phyloP scores from a whole-genome alignment of 2,329 filamentous ascomycete genomes.

The Epichloe festucae region DNA sequence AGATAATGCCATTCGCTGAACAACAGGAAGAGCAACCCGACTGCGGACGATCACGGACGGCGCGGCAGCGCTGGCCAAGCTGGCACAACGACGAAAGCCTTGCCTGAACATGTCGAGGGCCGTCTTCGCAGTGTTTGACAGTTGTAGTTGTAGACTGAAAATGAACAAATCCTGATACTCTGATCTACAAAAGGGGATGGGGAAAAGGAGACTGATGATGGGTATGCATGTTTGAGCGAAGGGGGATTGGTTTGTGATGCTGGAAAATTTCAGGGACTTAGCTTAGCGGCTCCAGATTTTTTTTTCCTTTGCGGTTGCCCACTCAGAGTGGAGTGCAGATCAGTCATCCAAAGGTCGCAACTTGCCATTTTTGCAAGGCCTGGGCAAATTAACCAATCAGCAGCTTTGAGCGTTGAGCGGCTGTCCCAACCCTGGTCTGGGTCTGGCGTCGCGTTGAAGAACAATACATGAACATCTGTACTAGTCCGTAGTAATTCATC shows the following conservation, averaged over 20 bases:
- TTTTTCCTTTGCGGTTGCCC: neutral
- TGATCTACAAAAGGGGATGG: neutral
- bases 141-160: neutral
- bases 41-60: constrained; percentile 18
- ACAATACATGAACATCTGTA: neutral
- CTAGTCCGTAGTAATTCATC: neutral
- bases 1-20: constrained; percentile 10
- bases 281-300: constrained; percentile 1
- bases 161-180: neutral
- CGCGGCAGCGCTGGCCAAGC: constrained; percentile 19
- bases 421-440: no score
- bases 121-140: neutral
- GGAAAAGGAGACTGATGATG: neutral
- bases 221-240: neutral
- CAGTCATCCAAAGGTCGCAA: neutral
- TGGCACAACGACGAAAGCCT: constrained; percentile 26
- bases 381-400: neutral
- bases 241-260: neutral
- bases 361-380: neutral
- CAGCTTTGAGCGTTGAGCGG: no score
- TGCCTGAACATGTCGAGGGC: constrained; percentile 22
- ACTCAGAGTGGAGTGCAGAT: neutral
- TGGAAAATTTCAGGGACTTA: neutral
- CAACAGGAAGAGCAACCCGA: constrained; percentile 14
- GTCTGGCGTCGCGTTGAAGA: neutral